Percentiles rank a stretch among this genome's conserved stretches.
These are phyloP conservation scores for Hevea brasiliensis DNA, from an alignment of 345 rosid species.

Conservation along the genomic window DNA sequence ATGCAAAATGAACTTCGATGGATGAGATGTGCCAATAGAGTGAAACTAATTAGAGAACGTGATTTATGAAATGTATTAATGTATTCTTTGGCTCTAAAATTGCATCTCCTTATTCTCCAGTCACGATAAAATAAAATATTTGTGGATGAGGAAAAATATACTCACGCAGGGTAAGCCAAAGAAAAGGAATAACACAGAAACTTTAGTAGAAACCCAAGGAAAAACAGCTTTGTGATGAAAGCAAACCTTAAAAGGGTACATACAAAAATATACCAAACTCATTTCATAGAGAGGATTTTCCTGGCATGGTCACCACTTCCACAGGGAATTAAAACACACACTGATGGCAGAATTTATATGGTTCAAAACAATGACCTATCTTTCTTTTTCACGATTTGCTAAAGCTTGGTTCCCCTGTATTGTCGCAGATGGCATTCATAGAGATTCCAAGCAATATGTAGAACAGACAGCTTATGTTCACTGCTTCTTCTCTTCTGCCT, in stretches of 20 bases:
- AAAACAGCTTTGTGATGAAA: neutral
- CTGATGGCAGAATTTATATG: too few species aligned
- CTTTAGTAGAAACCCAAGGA: neutral
- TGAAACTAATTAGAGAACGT: too few species aligned
- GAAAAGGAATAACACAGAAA: neutral
- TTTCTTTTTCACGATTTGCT: neutral
- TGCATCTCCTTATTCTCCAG: neutral
- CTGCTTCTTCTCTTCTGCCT: slow-evolving; percentile 77
- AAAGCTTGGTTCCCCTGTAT: neutral
- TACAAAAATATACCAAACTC: neutral
- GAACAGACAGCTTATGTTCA: neutral
- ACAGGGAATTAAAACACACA: neutral
- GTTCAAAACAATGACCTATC: too few species aligned
- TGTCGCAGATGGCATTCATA: neutral
- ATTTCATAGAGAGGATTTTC: neutral
- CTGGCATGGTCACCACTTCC: neutral
- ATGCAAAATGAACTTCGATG: too few species aligned
- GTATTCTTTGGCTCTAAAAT: neutral
- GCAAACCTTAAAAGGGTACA: neutral
- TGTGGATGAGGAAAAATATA: neutral
- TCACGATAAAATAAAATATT: too few species aligned
- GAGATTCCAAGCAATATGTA: too few species aligned
- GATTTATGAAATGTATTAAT: too few species aligned
- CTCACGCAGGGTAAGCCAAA: too few species aligned
- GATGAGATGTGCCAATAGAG: too few species aligned